Base-by-base conservation (phyloP, 2,329 filamentous ascomycete genomes). In the Aspergillus vadensis region DNA sequence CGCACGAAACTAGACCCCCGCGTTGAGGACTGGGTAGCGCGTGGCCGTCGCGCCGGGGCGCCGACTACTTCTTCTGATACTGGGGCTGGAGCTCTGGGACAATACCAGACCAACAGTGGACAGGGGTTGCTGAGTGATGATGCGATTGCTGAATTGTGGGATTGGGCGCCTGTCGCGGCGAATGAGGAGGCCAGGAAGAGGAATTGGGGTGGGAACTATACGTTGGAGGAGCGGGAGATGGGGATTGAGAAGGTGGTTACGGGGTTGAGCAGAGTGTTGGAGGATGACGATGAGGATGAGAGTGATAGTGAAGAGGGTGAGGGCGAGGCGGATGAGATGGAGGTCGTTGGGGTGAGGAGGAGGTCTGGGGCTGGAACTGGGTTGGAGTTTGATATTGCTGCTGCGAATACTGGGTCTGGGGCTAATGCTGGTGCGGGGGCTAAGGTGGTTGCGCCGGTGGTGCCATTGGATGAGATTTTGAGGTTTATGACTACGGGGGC, bases 1-100 rank as follows among this genome's bases (percentile, higher is more conserved):
- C 88, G 91, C 41, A 96, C 95, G 77, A 95, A 95, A 73, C 83
- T 92, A 52, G 91, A 95, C 66, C 91, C 91, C 0, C 83, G 86
- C 23, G 87, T 92, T 17, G 90, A 93, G 72, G 86, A 88, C 59
- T 88, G 89, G 78, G 87, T 94, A 25, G 84, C 86, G 21, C 80
- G 86, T 55, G 89, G 87, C 1, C 83, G 85, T 64, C 55, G 52
- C 58, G 51, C 36, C 60, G 62, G 56, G 9, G 9, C 47, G 8
- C 32, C 32, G 4, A 36, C 32, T 36, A 36, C 32, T 14, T 5
- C 32, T 6, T n/a, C 47, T 5, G 47, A 50, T 19, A 17, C 51
- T 19, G 65, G 53, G 10, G 32, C 15, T 47, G 27, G 43, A 64
- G 58, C 65, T 56, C 27, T 36, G 32, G 32, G 32, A 36, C 32